Conservation (phyloP, 148 eudicot species). For the Chenopodium album region DNA sequence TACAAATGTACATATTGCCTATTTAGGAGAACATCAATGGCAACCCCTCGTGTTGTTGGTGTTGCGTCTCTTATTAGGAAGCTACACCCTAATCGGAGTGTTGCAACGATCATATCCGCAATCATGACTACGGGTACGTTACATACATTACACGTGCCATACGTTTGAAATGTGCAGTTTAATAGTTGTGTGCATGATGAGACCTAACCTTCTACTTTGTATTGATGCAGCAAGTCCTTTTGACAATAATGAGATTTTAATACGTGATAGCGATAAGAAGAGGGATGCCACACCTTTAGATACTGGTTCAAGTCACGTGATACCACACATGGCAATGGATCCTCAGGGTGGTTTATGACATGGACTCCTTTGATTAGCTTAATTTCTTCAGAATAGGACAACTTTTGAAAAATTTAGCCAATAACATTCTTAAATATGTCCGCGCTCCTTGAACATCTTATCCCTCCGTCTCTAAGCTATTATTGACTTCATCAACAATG, state of each 20-base stretch:
- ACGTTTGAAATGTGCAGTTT: too few relatives aligned
- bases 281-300: slow-evolving; percentile 26
- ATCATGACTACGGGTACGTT: too few relatives aligned
- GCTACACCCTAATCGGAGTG: too few relatives aligned
- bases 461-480: slow-evolving; percentile 39
- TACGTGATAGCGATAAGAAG: slow-evolving; percentile 1
- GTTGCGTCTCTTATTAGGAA: too few relatives aligned
- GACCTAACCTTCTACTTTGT: too few relatives aligned
- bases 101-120: too few relatives aligned
- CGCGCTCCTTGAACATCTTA: slow-evolving; percentile 15
- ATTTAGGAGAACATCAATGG: too few relatives aligned
- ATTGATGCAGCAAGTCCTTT: slow-evolving; percentile 7
- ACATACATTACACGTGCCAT: too few relatives aligned
- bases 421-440: slow-evolving; percentile 19
- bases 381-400: slow-evolving; percentile 14
- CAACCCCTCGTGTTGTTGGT: too few relatives aligned
- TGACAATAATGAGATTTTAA: slow-evolving; percentile 20
- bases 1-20: too few relatives aligned
- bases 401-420: not conserved
- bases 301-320: slow-evolving; percentile 26
- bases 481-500: slow-evolving; percentile 21
- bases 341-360: not conserved
- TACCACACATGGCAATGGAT: slow-evolving; percentile 30
- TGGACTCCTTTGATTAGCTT: slow-evolving; percentile 21
- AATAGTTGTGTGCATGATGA: too few relatives aligned